Base-by-base conservation (phyloP, 768 basidiomycete genomes). In the Hygrophoropsis aurantiaca region DNA sequence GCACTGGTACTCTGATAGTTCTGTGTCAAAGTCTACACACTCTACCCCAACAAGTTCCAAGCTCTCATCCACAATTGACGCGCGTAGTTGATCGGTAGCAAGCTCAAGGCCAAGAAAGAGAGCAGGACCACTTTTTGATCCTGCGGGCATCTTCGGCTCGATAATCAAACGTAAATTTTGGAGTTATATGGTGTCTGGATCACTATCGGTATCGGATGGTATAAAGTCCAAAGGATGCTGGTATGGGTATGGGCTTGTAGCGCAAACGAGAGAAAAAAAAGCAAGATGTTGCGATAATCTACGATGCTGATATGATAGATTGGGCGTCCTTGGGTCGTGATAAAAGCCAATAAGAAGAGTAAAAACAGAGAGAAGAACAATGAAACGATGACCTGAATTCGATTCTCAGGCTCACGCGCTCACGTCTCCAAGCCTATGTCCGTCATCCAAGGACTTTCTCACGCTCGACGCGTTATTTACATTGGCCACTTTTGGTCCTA, bases 51-150 rank as follows among this genome's bases (percentile, higher is more conserved):
- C 81, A 41, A 91, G 75, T 61, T 90, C 89, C 45, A 92, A 74
- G 49, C 79, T 81, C 60, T 89, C 87, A 60, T 93, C 90, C 50
- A 94, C 82, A 54, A 94, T 78, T 41, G 87, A 84, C 36, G 88
- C 90, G 40, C 88, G 80, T 36, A 92, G 70, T 67, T 90, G 86
- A 74, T 92, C 90, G 27, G 84, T 84, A 3, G 87, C 84, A 44
- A 93, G 79, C 72, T 92, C 90, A 62, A 94, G 78, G 49, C 90
- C 91, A 34, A 94, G 81, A 69, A 91, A 93, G 56, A 88, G 77
- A n/a, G 75, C 64, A 32, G 72, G 64, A 35, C 70, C 68, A 18
- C 63, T 55, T 64, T 78, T 77, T 45, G 69, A 46, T 46, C 53
- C 62, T 34, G 68, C 62, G 24, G 67, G 65, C 64, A 67, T 67